These are phyloP conservation scores for Neltuma alba DNA, from an alignment of 306 rosid species.

Conservation along the genomic window DNA sequence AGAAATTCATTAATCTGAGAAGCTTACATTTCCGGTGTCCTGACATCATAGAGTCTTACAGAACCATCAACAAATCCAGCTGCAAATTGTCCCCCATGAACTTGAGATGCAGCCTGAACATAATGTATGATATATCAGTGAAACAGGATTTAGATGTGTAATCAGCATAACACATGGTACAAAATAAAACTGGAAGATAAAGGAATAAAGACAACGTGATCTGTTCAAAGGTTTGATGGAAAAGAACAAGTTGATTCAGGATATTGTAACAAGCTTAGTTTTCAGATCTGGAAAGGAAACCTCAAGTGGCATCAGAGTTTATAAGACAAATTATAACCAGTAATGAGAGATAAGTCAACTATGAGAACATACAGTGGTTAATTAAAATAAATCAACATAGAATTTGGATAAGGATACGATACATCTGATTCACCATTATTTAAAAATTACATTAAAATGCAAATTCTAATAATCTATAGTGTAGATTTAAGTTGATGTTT, in stretches of 20 bases:
- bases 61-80: slow-evolving; percentile 97
- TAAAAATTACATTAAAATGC: not conserved
- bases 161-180: not conserved
- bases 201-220: not conserved
- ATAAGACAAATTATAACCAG: not conserved
- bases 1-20: slow-evolving; percentile 27
- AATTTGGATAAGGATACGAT: not conserved
- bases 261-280: not conserved
- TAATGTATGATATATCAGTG: not conserved
- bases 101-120: slow-evolving; percentile 94
- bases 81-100: slow-evolving; percentile 88
- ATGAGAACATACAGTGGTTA: not conserved
- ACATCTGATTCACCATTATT: not conserved
- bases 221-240: not conserved
- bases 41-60: slow-evolving; percentile 83
- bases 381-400: not conserved
- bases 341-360: not conserved
- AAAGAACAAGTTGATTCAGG: not conserved
- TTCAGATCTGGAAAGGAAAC: not conserved
- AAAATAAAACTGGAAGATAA: not conserved
- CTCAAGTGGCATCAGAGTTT: not conserved
- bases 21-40: slow-evolving; percentile 88
- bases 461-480: not conserved
- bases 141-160: not conserved
- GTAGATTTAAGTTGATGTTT: not conserved